These are phyloP conservation scores for Monilinia aucupariae DNA, from an alignment of 2,329 filamentous ascomycete species.

Conservation along the genomic window DNA sequence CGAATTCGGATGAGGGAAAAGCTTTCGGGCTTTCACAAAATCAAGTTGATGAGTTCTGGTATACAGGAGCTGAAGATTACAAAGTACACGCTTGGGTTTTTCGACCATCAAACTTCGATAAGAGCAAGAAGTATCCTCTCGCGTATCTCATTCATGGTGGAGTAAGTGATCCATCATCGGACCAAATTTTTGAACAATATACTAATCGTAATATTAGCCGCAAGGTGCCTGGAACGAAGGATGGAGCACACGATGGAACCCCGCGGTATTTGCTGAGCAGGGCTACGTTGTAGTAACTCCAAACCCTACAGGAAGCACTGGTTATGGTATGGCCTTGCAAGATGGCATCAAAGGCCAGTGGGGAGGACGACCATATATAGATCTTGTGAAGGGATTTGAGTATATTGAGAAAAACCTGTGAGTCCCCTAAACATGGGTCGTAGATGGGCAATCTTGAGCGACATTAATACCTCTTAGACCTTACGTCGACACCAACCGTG, in stretches of 20 bases:
- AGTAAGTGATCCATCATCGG: slow-evolving; percentile 18
- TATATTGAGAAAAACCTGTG: slow-evolving; percentile 60
- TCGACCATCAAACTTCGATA: slow-evolving; percentile 62
- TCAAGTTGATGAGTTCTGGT: slow-evolving; percentile 66
- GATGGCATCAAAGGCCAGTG: slow-evolving; percentile 75
- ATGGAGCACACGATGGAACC: slow-evolving; percentile 73
- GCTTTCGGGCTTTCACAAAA: slow-evolving; percentile 58
- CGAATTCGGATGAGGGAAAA: slow-evolving; percentile 59
- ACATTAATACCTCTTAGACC: slow-evolving; percentile 2
- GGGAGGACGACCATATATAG: slow-evolving; percentile 79
- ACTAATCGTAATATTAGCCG: slow-evolving; percentile 20
- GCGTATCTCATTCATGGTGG: slow-evolving; percentile 79
- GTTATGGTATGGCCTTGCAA: slow-evolving; percentile 72
- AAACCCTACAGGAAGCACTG: slow-evolving; percentile 78
- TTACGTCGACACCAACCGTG: slow-evolving; percentile 63
- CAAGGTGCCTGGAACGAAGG: slow-evolving; percentile 35
- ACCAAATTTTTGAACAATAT: neutral
- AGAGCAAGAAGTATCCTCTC: slow-evolving; percentile 68
- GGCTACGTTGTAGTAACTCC: slow-evolving; percentile 78
- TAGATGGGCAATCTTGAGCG: too few species aligned
- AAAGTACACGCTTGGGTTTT: slow-evolving; percentile 60
- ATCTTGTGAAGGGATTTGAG: slow-evolving; percentile 73
- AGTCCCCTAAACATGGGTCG: neutral
- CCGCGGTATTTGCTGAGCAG: slow-evolving; percentile 79
- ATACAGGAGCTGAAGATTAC: slow-evolving; percentile 56